Conservation (phyloP, 2,329 filamentous ascomycete species). For the Cladophialophora psammophila region DNA sequence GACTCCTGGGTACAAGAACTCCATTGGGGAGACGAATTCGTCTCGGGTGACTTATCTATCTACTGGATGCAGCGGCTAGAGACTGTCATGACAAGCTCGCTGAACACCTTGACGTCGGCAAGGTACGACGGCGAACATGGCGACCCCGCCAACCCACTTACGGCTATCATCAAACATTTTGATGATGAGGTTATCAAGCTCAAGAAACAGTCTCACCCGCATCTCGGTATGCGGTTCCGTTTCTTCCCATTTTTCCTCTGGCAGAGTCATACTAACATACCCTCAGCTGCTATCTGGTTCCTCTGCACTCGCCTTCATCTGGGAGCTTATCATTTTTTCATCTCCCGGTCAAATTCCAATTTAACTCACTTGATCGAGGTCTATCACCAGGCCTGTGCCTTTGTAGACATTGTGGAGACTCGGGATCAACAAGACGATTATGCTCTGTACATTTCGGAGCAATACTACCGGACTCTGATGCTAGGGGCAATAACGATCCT, state of each 20-base stretch:
- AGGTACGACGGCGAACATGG: conserved; percentile 12
- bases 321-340: conserved; percentile 19
- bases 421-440: conserved; percentile 16
- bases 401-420: not conserved
- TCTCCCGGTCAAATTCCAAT: not conserved
- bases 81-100: too few species aligned
- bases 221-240: not conserved
- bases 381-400: conserved; percentile 9
- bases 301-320: too few species aligned
- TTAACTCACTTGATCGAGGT: conserved; percentile 13
- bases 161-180: not conserved
- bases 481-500: conserved; percentile 16
- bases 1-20: too few species aligned
- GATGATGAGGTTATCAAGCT: not conserved
- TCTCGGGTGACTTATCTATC: too few species aligned
- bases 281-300: too few species aligned
- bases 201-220: not conserved
- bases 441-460: conserved; percentile 19
- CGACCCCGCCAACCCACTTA: conserved; percentile 10
- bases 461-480: conserved; percentile 8
- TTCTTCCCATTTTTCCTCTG: not conserved
- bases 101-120: not conserved
- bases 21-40: too few species aligned
- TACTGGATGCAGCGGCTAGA: too few species aligned
- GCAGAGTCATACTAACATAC: too few species aligned